phyloP scores from a whole-genome alignment of 2,329 filamentous ascomycete species.

The Aspergillus neotritici region DNA sequence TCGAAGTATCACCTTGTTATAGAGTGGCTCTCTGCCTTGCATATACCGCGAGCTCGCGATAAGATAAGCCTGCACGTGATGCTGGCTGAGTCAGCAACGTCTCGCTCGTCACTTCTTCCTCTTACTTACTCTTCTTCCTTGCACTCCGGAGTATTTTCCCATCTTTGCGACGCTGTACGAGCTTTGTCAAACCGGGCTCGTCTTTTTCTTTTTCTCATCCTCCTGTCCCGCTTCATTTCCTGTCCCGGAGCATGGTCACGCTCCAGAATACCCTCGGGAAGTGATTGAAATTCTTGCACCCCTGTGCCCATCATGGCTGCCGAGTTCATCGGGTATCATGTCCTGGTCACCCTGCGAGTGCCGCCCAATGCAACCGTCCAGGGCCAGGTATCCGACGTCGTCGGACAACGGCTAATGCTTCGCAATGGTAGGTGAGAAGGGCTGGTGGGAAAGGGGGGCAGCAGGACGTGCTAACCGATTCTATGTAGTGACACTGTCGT shows the following conservation, averaged over 20 bases:
- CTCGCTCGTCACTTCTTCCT: no score
- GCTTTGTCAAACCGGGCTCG: slow-evolving; percentile 1
- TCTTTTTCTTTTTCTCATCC: background rate
- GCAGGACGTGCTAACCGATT: no score
- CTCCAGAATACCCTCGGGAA: no score
- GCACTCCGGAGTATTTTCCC: background rate
- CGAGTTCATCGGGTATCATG: slow-evolving; percentile 69
- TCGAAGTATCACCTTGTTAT: no score
- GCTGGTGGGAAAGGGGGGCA: no score
- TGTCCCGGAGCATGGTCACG: slow-evolving; percentile 4
- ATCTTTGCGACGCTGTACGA: slow-evolving; percentile 12
- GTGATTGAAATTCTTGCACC: no score
- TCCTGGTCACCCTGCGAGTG: slow-evolving; percentile 64
- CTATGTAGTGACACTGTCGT: slow-evolving; percentile 41
- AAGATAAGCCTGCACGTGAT: no score
- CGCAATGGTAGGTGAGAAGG: slow-evolving; percentile 56
- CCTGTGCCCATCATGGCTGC: slow-evolving; percentile 52
- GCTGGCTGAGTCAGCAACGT: no score
- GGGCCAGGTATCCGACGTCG: slow-evolving; percentile 65
- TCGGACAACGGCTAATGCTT: slow-evolving; percentile 63
- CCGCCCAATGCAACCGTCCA: slow-evolving; percentile 60
- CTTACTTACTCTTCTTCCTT: no score
- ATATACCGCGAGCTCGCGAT: no score
- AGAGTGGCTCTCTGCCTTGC: no score
- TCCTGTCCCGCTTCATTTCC: background rate